Percentiles rank a stretch among this genome's conserved stretches.
phyloP scores from a whole-genome alignment of 2,329 filamentous ascomycete genomes.

The Volutella citrinella region DNA sequence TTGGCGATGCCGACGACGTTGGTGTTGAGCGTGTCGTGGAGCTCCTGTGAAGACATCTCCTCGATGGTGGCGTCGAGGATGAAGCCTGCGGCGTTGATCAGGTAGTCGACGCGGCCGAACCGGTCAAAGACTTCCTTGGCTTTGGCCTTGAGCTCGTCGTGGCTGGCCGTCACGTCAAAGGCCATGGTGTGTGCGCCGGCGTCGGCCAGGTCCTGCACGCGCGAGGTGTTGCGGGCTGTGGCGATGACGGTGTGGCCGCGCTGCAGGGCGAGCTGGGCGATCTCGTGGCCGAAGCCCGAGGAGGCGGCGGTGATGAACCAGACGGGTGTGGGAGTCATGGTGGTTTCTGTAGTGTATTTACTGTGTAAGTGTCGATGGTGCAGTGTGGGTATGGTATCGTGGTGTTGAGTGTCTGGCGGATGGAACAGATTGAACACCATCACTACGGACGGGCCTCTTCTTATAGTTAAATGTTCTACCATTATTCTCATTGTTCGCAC shows the following conservation, averaged over 20 bases:
- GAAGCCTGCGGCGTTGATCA: constrained; percentile 47
- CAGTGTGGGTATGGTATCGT: background rate
- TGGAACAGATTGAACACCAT: too few species aligned
- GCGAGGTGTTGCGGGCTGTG: constrained; percentile 41
- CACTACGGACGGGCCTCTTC: too few species aligned
- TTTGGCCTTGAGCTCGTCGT: constrained; percentile 32
- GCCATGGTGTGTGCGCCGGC: constrained; percentile 41
- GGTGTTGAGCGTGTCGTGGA: constrained; percentile 42
- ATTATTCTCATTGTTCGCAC: too few species aligned
- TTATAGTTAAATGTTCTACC: too few species aligned
- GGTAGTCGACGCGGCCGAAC: constrained; percentile 42
- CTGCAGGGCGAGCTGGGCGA: constrained; percentile 41
- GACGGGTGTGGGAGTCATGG: constrained; percentile 27
- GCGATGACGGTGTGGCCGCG: constrained; percentile 50
- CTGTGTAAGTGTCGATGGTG: background rate
- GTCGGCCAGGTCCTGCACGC: constrained; percentile 39
- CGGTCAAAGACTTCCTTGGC: constrained; percentile 32
- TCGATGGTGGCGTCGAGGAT: constrained; percentile 41
- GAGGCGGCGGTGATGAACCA: constrained; percentile 55
- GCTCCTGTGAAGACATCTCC: constrained; percentile 35
- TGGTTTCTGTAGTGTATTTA: background rate
- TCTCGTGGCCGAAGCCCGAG: constrained; percentile 47
- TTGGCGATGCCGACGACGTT: constrained; percentile 53
- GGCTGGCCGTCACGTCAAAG: constrained; percentile 45
- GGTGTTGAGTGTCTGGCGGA: too few species aligned